These are phyloP conservation scores for Vigna radiata DNA, from an alignment of 306 rosid species.

Conservation along the genomic window DNA sequence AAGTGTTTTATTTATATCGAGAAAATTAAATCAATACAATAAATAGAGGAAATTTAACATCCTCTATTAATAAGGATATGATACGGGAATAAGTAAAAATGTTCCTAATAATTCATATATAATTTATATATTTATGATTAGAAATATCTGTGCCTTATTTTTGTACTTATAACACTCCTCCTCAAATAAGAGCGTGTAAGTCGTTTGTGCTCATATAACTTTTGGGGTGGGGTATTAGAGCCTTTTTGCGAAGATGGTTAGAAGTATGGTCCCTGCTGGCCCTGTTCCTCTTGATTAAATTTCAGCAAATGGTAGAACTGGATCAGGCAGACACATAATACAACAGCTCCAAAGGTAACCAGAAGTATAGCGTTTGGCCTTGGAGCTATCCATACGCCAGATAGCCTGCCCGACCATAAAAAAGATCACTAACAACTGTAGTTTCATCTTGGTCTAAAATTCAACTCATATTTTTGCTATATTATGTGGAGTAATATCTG, in stretches of 20 bases:
- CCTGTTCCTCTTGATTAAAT: not conserved
- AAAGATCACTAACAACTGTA: not conserved
- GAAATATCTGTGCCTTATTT: too few relatives aligned
- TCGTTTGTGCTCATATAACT: not conserved
- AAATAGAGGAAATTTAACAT: too few relatives aligned
- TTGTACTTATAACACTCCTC: too few relatives aligned
- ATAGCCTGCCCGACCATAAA: not conserved
- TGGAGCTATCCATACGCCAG: not conserved
- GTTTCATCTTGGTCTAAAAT: conserved; percentile 6
- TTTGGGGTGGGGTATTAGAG: not conserved
- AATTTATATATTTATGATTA: too few relatives aligned
- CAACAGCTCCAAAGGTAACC: not conserved
- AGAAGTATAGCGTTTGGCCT: conserved; percentile 5
- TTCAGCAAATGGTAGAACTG: not conserved
- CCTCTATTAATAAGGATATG: too few relatives aligned
- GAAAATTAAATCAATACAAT: too few relatives aligned
- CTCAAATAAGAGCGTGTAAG: too few relatives aligned
- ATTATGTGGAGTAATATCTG: conserved; percentile 10
- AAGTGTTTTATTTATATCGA: too few relatives aligned
- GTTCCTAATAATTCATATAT: too few relatives aligned
- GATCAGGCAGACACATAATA: not conserved
- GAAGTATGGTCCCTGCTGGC: not conserved
- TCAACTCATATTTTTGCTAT: conserved; percentile 5
- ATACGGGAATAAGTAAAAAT: too few relatives aligned
- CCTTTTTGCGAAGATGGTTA: not conserved